Evolutionary conservation across 2,329 filamentous ascomycete genomes (phyloP).

Genomic region (Meredithiella fracta): DNA sequence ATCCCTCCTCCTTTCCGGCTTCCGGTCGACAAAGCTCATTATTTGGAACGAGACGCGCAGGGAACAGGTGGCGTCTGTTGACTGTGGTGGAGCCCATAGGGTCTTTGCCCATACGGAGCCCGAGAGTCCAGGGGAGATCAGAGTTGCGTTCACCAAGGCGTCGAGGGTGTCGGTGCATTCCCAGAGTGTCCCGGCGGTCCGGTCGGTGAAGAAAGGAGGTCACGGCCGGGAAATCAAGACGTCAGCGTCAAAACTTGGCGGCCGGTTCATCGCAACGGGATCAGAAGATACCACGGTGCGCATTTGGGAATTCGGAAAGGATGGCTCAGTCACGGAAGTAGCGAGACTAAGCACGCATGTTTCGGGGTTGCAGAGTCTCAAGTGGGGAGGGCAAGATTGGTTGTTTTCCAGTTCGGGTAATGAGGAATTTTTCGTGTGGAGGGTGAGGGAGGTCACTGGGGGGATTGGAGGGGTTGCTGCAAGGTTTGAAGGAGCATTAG

Average conservation of each 20-base stretch:
- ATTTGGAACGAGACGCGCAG: constrained; percentile 63
- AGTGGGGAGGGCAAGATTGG: constrained; percentile 54
- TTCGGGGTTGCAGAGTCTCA: constrained; percentile 65
- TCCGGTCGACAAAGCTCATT: constrained; percentile 62
- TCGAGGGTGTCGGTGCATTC: constrained; percentile 34
- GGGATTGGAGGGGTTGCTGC: constrained; percentile 35
- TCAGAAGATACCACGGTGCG: constrained; percentile 62
- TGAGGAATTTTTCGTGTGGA: constrained; percentile 84
- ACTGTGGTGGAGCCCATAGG: constrained; percentile 74
- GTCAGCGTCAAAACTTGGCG: constrained; percentile 19
- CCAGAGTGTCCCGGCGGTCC: constrained; percentile 20
- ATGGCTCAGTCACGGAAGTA: not conserved
- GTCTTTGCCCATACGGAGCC: constrained; percentile 41
- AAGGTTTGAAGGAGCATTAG: constrained; percentile 37
- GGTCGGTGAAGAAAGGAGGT: constrained; percentile 36
- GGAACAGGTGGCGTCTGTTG: constrained; percentile 51
- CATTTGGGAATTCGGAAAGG: constrained; percentile 40
- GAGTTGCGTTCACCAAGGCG: constrained; percentile 62
- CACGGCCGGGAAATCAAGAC: constrained; percentile 74
- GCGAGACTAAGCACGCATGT: constrained; percentile 60
- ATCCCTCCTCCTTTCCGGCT: constrained; percentile 61
- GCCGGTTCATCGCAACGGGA: constrained; percentile 40
- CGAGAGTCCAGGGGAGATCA: constrained; percentile 18
- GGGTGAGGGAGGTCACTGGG: constrained; percentile 37
- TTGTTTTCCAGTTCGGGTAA: constrained; percentile 76